Evolutionary conservation across 2,329 filamentous ascomycete species (phyloP).

Genomic region (Pseudogymnoascus sp.): DNA sequence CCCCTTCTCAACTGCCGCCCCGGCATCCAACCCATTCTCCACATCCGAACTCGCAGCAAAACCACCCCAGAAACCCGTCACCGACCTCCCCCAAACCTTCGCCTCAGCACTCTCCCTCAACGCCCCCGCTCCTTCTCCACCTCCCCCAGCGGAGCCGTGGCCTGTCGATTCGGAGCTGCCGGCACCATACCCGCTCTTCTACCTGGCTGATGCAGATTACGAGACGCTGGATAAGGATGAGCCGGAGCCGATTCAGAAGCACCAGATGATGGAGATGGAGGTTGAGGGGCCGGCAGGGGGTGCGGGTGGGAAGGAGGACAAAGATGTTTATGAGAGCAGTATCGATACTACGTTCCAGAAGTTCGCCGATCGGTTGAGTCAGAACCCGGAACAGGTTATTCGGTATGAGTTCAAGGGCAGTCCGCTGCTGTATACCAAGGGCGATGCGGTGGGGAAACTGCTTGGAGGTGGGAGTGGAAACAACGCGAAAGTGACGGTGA

Average conservation of each 20-base stretch:
- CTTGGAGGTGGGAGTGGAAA: constrained; percentile 32
- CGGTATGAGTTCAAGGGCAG: constrained; percentile 68
- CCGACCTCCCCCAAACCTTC: constrained; percentile 51
- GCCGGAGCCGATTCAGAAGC: constrained; percentile 41
- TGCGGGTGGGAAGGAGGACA: constrained; percentile 48
- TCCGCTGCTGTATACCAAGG: constrained; percentile 73
- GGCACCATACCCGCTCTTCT: constrained; percentile 63
- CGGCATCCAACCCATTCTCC: constrained; percentile 39
- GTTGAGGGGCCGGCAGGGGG: constrained; percentile 28
- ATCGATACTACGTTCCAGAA: constrained; percentile 72
- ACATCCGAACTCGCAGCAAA: constrained; percentile 32
- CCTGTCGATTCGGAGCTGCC: constrained; percentile 58
- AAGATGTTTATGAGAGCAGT: constrained; percentile 61
- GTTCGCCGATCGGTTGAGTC: constrained; percentile 67
- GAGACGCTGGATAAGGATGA: constrained; percentile 64
- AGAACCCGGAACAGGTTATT: constrained; percentile 77
- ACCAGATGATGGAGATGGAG: constrained; percentile 42
- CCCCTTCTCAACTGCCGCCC: constrained; percentile 48
- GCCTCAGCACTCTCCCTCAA: constrained; percentile 65
- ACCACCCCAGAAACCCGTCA: constrained; percentile 30
- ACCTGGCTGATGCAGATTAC: constrained; percentile 82
- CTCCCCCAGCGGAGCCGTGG: constrained; percentile 56
- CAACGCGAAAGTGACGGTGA: constrained; percentile 20
- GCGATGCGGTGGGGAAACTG: constrained; percentile 62
- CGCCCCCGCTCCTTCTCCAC: constrained; percentile 29